A percentile compares a stretch with the other conserved stretches of the same genome.
phyloP scores from a whole-genome alignment of 495 filamentous ascomycete genomes.

The Tricharina praecox region DNA sequence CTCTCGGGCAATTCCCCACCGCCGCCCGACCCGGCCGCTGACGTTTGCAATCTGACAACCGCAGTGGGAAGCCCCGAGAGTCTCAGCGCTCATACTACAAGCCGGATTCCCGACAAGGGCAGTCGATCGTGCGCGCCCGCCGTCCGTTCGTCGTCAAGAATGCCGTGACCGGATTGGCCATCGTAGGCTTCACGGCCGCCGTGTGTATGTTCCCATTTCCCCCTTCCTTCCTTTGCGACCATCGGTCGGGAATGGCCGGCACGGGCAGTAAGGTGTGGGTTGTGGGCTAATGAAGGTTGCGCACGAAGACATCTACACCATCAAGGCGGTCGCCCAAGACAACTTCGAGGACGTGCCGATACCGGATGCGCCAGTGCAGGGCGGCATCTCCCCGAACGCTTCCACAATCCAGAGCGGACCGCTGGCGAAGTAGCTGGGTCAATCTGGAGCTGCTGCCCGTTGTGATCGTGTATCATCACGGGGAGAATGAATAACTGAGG shows the following conservation, averaged over 20 bases:
- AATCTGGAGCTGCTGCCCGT: not conserved
- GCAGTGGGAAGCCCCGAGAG: not conserved
- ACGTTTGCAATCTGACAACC: too few relatives aligned
- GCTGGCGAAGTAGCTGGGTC: constrained; percentile 9
- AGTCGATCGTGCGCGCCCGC: constrained; percentile 75
- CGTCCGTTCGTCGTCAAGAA: constrained; percentile 87
- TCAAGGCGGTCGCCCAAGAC: constrained; percentile 80
- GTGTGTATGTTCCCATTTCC: constrained; percentile 67
- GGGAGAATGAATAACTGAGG: not conserved
- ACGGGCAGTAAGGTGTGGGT: too few relatives aligned
- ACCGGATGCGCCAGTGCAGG: constrained; percentile 46
- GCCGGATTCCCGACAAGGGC: constrained; percentile 56
- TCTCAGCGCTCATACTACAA: constrained; percentile 68
- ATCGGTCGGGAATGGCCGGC: too few relatives aligned
- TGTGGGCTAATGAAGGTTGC: not conserved
- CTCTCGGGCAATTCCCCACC: too few relatives aligned
- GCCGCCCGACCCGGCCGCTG: too few relatives aligned
- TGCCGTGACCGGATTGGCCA: constrained; percentile 48
- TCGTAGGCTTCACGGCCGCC: constrained; percentile 51
- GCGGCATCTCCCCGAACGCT: not conserved
- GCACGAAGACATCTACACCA: constrained; percentile 62
- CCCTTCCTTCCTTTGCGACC: too few relatives aligned
- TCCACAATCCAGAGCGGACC: constrained; percentile 9
- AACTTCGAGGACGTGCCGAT: constrained; percentile 93
- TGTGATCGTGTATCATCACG: not conserved